These are phyloP conservation scores for Quercus variabilis DNA, from an alignment of 306 rosid species.

Conservation along the genomic window DNA sequence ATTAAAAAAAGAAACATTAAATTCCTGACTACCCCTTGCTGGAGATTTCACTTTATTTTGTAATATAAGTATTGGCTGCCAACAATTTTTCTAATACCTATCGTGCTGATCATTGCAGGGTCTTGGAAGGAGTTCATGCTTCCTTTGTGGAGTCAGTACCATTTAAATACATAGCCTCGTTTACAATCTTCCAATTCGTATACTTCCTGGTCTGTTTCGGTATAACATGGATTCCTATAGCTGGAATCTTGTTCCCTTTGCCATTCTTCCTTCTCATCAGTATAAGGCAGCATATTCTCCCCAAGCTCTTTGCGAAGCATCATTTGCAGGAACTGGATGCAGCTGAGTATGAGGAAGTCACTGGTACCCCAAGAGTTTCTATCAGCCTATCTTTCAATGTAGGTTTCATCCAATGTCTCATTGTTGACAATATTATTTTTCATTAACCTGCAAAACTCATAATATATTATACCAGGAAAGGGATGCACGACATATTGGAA, in stretches of 20 bases:
- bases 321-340: conserved; percentile 73
- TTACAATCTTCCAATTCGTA: conserved; percentile 66
- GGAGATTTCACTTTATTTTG: not conserved
- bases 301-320: conserved; percentile 48
- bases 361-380: conserved; percentile 37
- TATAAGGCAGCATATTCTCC: conserved; percentile 69
- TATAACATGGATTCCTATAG: conserved; percentile 83
- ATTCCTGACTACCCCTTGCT: not conserved
- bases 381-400: conserved; percentile 43
- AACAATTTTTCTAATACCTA: not conserved
- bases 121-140: conserved; percentile 71
- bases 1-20: not conserved
- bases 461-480: conserved; percentile 33
- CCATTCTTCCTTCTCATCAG: conserved; percentile 70
- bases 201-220: conserved; percentile 72
- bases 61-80: not conserved
- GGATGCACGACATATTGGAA: conserved; percentile 27
- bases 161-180: conserved; percentile 41
- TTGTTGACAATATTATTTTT: not conserved
- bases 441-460: not conserved
- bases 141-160: conserved; percentile 81
- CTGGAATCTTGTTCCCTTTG: conserved; percentile 80
- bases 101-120: conserved; percentile 38
- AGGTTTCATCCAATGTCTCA: conserved; percentile 9
- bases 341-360: conserved; percentile 75